Evolutionary conservation across 768 basidiomycete genomes (phyloP).

Genomic region (Russula ochroleuca): DNA sequence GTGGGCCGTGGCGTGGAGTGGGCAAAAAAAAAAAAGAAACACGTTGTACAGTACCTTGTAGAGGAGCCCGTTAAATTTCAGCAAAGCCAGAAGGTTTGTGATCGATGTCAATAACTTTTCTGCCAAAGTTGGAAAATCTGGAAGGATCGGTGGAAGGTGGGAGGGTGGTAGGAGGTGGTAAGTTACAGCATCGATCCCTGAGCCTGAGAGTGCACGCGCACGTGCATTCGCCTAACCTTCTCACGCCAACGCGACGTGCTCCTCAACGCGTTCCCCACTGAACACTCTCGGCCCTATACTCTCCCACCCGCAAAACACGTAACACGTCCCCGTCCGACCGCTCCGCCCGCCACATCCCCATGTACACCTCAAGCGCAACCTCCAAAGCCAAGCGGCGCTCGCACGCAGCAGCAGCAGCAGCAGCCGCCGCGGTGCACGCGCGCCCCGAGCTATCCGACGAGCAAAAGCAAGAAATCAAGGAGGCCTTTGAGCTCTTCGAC

Average conservation of each 20-base stretch:
- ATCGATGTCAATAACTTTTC: conserved; percentile 65
- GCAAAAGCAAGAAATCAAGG: conserved; percentile 94
- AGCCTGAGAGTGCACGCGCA: too few relatives aligned
- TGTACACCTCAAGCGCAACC: conserved; percentile 60
- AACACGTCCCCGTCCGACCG: background rate
- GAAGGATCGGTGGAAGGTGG: conserved; percentile 67
- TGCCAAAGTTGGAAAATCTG: conserved; percentile 67
- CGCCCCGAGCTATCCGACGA: conserved; percentile 85
- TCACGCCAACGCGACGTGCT: too few relatives aligned
- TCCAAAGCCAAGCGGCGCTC: conserved; percentile 61
- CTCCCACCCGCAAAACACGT: too few relatives aligned
- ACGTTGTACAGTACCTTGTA: conserved; percentile 56
- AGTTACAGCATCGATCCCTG: conserved; percentile 42
- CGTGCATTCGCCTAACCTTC: too few relatives aligned
- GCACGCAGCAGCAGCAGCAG: conserved; percentile 1
- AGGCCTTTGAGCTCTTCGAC: conserved; percentile 98
- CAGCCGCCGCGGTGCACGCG: conserved; percentile 43
- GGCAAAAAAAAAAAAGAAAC: conserved; percentile 16
- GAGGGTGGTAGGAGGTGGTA: conserved; percentile 46
- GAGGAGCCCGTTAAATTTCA: conserved; percentile 65
- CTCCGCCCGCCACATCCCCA: too few relatives aligned
- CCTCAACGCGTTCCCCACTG: background rate
- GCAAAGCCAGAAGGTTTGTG: conserved; percentile 58
- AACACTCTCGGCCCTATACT: too few relatives aligned
- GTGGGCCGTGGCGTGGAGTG: background rate